Base-by-base conservation (phyloP, 2,329 filamentous ascomycete species). In the Apiospora hydei region DNA sequence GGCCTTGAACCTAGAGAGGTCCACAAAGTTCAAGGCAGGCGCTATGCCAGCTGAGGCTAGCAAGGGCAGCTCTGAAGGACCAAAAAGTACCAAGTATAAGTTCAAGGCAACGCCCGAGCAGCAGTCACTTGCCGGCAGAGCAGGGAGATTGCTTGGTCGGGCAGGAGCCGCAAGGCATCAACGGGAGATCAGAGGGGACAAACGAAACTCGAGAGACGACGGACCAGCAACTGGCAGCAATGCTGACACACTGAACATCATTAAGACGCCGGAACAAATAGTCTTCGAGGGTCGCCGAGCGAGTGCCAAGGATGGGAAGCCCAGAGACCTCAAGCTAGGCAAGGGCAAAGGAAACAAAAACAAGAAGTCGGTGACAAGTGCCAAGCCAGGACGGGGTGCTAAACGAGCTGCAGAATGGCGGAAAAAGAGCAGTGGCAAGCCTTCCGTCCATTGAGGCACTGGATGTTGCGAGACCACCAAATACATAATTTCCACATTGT, bases 241-340 rank as follows among this genome's bases (percentile, higher is more conserved):
- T 76, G 73, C 51, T 74, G 14, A 21, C 10, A 21, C 57, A n/a
- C 34, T 69, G 21, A 64, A 44, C 24, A 73, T 70, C n/a, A 80
- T 88, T 75, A 88, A 89, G 82, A 87, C 88, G 1, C 91, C 92
- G 0, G 92, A 95, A 81, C 85, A 87, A 21, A 89, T 95, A 74
- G 88, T 95, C n/a, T 95, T 96, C 77, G 94, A 97, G 81, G 94
- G 94, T 0, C 91, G 92, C 74, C 88, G 94, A 70, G 94, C 94
- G 13, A 93, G 88, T 71, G 84, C 87, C 44, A 92, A 87, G 72
- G 89, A 92, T 73, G 91, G 89, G 5, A 91, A 86, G 77, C 89
- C 89, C 53, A 92, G 84, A 81, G 89, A 90, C 77, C 80, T 89
- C 73, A 91, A 87, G 80, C 82, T 92, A 26, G 79, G 88, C 72